Base-by-base conservation (phyloP, 2,329 filamentous ascomycete genomes). In the Orbilia javanica region DNA sequence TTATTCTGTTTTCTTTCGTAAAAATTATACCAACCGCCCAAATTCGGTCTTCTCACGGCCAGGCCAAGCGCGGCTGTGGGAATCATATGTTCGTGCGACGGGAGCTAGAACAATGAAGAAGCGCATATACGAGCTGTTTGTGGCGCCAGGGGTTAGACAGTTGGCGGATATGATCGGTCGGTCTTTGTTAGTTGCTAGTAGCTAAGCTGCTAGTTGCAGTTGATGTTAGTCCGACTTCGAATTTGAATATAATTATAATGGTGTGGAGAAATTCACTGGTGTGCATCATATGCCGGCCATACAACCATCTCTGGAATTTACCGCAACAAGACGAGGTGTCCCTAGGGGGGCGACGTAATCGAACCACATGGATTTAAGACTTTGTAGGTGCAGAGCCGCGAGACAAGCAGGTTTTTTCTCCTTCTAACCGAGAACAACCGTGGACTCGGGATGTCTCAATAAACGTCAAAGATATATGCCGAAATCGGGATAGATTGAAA, bases 391-490 rank as follows among this genome's bases (percentile, higher is more conserved):
- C 66, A 67, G 66, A 77, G 60, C 73, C 73, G 73, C 73, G 60
- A 65, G 60, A 70, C 60, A 77, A 77, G 64, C 64, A 68, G 64
- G 53, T 63, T 74, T 74, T 73, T 63, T 66, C 63, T 74, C 53
- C 66, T 50, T 31, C 73, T 77, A 77, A 77, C 73, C 73, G 73
- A 77, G 57, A 71, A 55, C 73, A 77, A 77, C 73, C 73, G 62
- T 71, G 73, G 73, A 62, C 20, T 77, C 60, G 73, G 73, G 66
- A 77, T 66, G 64, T 46, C 64, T 57, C 36, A 68, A 53, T 44
- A 46, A 55, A 77, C 55, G 64, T 64, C 64, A 71, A 77, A 71
- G 50, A 60, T 31, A 13, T 39, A 27, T n/a, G 66, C 73, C 73
- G 73, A 77, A 77, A 71, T 68, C 53, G 73, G 73, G 57, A 66